Evolutionary conservation across 345 rosid genomes (phyloP), one percentile per base, ranked within the genome.

Genomic region (Brassica juncea): DNA sequence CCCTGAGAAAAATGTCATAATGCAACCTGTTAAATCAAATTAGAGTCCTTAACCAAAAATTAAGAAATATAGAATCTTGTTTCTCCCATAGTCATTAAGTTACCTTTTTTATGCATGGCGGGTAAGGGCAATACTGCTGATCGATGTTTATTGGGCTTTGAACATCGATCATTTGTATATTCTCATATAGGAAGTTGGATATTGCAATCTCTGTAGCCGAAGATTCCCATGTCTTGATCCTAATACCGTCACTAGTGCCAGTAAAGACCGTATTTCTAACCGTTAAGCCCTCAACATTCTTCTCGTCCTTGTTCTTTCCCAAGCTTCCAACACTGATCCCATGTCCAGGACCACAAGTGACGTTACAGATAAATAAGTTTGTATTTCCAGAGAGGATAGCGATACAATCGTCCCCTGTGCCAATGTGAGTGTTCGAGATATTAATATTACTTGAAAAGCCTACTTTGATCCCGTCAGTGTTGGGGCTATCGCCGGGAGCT

Each of bases 61-160:
- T 10, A 4, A 10, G 15, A 59, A 5, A 59, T 14, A 59, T 4
- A 25, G 16, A 60, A 60, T 31, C 34, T 11, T 44, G 54, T 11
- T 44, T 44, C 54, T 44, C 15, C n/a, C 4, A 11, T 11, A 52
- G 19, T n/a, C n/a, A 47, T 14, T 11, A 76, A 69, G 69, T 76
- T 76, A 77, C 75, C 80, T 14, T 1, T 8, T 49, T 70, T 5
- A 14, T 19, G 9, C 68, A 64, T 0, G 44, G 68, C 14, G 67
- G 52, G 5, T 66, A 5, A 27, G 73, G 76, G 9, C 80, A 80
- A 55, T 80, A 80, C 42, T 80, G 39, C 39, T 80, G 80, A 19
- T 80, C 54, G 5, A 80, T 70, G 58, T 2, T 16, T 35, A 80
- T 80, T 16, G 80, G 80, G 0, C 1, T 16, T 47, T 14, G 52